Base-by-base conservation (phyloP, 129 eudicot species). In the Centrapalus pauciflorus region DNA sequence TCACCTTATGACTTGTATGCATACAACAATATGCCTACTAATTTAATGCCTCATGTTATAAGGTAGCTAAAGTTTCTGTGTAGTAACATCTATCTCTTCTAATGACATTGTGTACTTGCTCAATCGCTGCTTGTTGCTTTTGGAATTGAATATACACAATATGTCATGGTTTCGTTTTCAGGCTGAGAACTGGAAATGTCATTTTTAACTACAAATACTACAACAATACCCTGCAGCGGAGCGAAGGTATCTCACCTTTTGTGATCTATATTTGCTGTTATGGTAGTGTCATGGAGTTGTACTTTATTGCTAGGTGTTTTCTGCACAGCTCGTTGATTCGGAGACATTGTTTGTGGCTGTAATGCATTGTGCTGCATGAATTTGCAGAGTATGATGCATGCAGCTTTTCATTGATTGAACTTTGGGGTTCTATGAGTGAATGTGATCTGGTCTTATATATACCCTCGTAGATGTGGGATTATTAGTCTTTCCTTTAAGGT, bases 111-210 rank as follows among this genome's bases (percentile, higher is more conserved):
- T n/a, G 17, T 16, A 38, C 43, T 21, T 34, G 48, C 19, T 61
- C 19, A 3, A 20, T 7, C 5, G 13, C 4, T 49, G 7, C 58
- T 23, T 46, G 26, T 19, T 76, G 35, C 64, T 64, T 28, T 26
- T 41, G 40, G 16, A 5, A 12, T 48, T 34, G 13, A 34, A 21
- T 4, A 11, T 4, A 12, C 21, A 7, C 52, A 28, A 10, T 48
- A 16, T 45, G 58, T 45, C 25, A 43, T 76, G 48, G 35, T 76
- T 64, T 58, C 71, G 16, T 61, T 72, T 54, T 77, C 72, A 93
- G 98, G 84, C 82, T 93, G 71, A 86, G 96, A 79, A 73, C 73
- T 55, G 96, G 96, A 70, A 93, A 93, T 80, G 98, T 93, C 20
- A 68, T 88, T 46, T 93, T 88, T 80, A 83, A 85, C 85, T 92